A percentile compares a stretch with the other conserved stretches of the same genome.
Evolutionary conservation across 129 eudicot genomes (phyloP).

Genomic region (Ambrosia trifida): DNA sequence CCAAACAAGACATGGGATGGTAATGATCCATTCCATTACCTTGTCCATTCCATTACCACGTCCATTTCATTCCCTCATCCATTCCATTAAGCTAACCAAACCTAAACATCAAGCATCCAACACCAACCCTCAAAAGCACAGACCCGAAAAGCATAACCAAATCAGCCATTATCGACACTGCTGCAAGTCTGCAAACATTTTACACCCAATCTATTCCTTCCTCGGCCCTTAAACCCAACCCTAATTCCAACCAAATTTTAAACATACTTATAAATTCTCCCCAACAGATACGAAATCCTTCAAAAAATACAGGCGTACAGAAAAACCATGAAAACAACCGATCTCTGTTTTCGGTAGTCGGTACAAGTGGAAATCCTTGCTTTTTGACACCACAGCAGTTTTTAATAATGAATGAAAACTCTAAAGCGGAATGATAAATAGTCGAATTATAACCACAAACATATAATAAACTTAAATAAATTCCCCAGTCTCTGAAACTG

Average conservation of each 20-base stretch:
- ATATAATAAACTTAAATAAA: slow-evolving; percentile 6
- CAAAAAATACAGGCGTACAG: neutral
- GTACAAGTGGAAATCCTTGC: neutral
- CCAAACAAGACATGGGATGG: too few relatives aligned
- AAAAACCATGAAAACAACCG: neutral
- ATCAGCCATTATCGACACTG: neutral
- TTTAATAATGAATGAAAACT: slow-evolving; percentile 1
- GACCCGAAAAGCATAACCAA: slow-evolving; percentile 2
- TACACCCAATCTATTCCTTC: slow-evolving; percentile 7
- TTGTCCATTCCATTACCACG: too few relatives aligned
- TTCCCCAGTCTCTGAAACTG: slow-evolving; percentile 30
- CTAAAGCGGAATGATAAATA: neutral
- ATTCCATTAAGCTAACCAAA: slow-evolving; percentile 2
- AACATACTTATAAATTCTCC: neutral
- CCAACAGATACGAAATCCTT: neutral
- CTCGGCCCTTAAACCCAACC: slow-evolving; percentile 27
- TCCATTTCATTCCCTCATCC: too few relatives aligned
- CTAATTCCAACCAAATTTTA: slow-evolving; percentile 25
- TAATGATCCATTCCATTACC: too few relatives aligned
- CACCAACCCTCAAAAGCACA: slow-evolving; percentile 9
- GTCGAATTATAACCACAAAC: slow-evolving; percentile 18
- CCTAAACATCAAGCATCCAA: slow-evolving; percentile 3
- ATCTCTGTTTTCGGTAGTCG: neutral
- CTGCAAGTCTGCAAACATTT: neutral
- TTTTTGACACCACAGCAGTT: neutral